Evolutionary conservation across 495 filamentous ascomycete species (phyloP).

Genomic region (Aspergillus bertholletiae): DNA sequence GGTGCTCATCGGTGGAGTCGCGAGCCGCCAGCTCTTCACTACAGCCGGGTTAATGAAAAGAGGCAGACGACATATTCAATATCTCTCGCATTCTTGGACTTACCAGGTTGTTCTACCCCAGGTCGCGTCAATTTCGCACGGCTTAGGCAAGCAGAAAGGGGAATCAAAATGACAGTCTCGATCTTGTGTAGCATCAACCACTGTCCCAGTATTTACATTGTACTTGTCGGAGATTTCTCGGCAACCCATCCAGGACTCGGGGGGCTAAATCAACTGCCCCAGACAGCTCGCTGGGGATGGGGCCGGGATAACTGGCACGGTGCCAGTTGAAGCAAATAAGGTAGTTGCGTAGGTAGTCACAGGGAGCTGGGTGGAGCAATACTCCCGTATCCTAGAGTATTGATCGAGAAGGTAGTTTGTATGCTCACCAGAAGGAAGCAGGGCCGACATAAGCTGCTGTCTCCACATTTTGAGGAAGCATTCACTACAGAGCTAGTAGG

Average conservation of each 20-base stretch:
- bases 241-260: not conserved
- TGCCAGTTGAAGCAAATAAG: constrained; percentile 4
- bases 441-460: not conserved
- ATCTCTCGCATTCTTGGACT: not conserved
- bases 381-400: not conserved
- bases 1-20: not conserved
- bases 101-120: not conserved
- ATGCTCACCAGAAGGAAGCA: not conserved
- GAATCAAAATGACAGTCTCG: not conserved
- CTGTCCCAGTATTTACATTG: constrained; percentile 2
- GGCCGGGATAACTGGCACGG: not conserved
- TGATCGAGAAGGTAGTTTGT: constrained; percentile 1
- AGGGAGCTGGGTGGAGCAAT: not conserved
- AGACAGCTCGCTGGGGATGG: not conserved
- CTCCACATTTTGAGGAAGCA: no score
- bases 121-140: not conserved
- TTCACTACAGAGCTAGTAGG: no score
- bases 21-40: constrained; percentile 1
- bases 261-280: not conserved
- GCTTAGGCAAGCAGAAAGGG: not conserved
- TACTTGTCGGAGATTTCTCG: not conserved
- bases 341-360: constrained; percentile 3
- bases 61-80: not conserved
- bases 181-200: not conserved
- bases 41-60: not conserved